Evolutionary conservation across 805 yeast genomes (phyloP).

Genomic region (Candida coleopterorum): DNA sequence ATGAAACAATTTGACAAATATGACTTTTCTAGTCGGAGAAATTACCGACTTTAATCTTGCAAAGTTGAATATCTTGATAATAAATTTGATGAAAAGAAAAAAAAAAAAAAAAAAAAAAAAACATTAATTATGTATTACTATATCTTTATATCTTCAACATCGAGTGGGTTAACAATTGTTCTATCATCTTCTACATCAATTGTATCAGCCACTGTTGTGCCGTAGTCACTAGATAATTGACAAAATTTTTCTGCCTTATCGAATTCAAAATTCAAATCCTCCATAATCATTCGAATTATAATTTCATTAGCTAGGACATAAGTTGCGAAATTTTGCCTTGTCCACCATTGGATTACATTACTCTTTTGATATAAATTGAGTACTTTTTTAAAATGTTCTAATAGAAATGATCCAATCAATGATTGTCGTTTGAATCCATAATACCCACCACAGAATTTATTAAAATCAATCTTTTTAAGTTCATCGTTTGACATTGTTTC

Average conservation of each 20-base stretch:
- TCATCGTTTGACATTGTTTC: constrained; percentile 44
- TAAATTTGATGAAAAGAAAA: not conserved
- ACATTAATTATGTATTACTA: too few species aligned
- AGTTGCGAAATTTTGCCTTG: constrained; percentile 47
- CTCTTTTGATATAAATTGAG: constrained; percentile 29
- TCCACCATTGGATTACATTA: constrained; percentile 57
- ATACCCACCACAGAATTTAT: constrained; percentile 51
- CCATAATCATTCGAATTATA: constrained; percentile 44
- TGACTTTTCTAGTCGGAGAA: constrained; percentile 10
- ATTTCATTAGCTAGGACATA: constrained; percentile 64
- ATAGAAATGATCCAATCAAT: constrained; percentile 41
- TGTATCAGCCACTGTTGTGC: constrained; percentile 31
- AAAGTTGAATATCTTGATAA: not conserved
- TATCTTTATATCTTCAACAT: not conserved
- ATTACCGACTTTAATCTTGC: constrained; percentile 2
- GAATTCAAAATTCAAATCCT: constrained; percentile 35
- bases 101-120: not conserved
- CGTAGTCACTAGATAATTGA: constrained; percentile 45
- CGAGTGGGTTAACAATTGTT: not conserved
- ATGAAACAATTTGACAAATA: constrained; percentile 10
- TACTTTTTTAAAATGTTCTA: constrained; percentile 22
- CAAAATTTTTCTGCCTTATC: constrained; percentile 45
- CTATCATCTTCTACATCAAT: constrained; percentile 17
- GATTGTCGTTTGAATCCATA: constrained; percentile 57
- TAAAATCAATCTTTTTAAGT: constrained; percentile 42